Evolutionary conservation across 805 yeast genomes (phyloP).

Genomic region (Candida fluviatilis): DNA sequence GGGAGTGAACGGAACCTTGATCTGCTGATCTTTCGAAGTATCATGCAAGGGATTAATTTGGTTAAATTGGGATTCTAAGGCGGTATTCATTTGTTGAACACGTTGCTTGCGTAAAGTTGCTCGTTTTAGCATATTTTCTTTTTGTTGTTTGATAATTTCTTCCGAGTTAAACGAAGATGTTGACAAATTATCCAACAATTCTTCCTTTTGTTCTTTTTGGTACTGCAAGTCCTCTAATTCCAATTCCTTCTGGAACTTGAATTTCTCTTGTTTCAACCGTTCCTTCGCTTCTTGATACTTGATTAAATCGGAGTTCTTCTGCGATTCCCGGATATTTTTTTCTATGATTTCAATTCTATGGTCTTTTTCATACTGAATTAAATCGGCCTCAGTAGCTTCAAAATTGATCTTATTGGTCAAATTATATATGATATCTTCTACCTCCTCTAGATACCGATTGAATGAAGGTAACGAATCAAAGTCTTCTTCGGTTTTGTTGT

Average conservation of each 20-base stretch:
- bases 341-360: slow-evolving; percentile 74
- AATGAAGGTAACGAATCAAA: slow-evolving; percentile 57
- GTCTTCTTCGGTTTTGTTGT: slow-evolving; percentile 76
- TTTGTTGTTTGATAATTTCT: slow-evolving; percentile 37
- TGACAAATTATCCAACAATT: slow-evolving; percentile 36
- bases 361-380: slow-evolving; percentile 64
- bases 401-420: slow-evolving; percentile 66
- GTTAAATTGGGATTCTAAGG: slow-evolving; percentile 40
- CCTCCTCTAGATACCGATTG: slow-evolving; percentile 76
- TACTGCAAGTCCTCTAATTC: slow-evolving; percentile 39
- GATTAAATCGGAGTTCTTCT: slow-evolving; percentile 58
- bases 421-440: slow-evolving; percentile 78
- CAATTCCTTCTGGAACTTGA: slow-evolving; percentile 62
- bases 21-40: slow-evolving; percentile 18
- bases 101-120: slow-evolving; percentile 62
- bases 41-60: slow-evolving; percentile 24
- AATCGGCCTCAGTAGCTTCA: slow-evolving; percentile 61
- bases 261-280: slow-evolving; percentile 59
- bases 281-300: slow-evolving; percentile 55
- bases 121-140: slow-evolving; percentile 47
- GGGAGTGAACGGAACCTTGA: slow-evolving; percentile 76
- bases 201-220: slow-evolving; percentile 38
- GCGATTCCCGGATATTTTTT: slow-evolving; percentile 66
- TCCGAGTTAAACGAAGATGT: slow-evolving; percentile 30
- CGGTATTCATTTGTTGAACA: slow-evolving; percentile 56